A percentile compares a stretch with the other conserved stretches of the same genome.
Conservation (phyloP, 805 yeast genomes). For the Debaryomyces prosopidis region DNA sequence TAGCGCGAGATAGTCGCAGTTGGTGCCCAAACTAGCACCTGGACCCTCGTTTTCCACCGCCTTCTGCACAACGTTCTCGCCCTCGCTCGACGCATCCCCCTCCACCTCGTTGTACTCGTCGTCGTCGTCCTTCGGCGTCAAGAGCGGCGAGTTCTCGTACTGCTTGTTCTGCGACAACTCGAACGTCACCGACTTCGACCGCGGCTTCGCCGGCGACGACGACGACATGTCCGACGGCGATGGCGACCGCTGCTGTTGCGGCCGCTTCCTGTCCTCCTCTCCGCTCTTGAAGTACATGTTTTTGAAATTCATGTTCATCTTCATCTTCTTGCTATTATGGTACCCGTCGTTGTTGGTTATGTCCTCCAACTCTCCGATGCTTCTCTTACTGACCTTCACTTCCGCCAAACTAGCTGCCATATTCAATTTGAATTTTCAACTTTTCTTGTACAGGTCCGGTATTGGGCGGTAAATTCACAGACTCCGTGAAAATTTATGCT, state of each 20-base stretch:
- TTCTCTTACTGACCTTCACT: constrained; percentile 27
- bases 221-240: constrained; percentile 22
- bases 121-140: constrained; percentile 45
- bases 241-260: constrained; percentile 19
- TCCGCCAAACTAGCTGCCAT: constrained; percentile 39
- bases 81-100: not conserved
- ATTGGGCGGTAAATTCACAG: constrained; percentile 1
- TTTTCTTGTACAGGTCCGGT: constrained; percentile 1
- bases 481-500: too few relatives aligned
- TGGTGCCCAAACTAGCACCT: constrained; percentile 17
- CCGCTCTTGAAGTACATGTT: constrained; percentile 10
- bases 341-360: constrained; percentile 30
- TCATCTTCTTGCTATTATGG: constrained; percentile 24
- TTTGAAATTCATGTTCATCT: constrained; percentile 16
- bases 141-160: constrained; percentile 34
- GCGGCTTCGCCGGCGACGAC: constrained; percentile 15
- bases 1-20: constrained; percentile 39
- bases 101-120: constrained; percentile 25
- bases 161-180: constrained; percentile 24
- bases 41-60: constrained; percentile 2
- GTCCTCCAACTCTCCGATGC: constrained; percentile 36
- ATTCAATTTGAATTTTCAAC: not conserved
- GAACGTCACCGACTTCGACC: constrained; percentile 27
- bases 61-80: constrained; percentile 1
- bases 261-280: constrained; percentile 4